Evolutionary conservation across 139 green algal genomes (phyloP), one percentile per base, ranked within the genome.

Genomic region (Coccomyxa sp.): DNA sequence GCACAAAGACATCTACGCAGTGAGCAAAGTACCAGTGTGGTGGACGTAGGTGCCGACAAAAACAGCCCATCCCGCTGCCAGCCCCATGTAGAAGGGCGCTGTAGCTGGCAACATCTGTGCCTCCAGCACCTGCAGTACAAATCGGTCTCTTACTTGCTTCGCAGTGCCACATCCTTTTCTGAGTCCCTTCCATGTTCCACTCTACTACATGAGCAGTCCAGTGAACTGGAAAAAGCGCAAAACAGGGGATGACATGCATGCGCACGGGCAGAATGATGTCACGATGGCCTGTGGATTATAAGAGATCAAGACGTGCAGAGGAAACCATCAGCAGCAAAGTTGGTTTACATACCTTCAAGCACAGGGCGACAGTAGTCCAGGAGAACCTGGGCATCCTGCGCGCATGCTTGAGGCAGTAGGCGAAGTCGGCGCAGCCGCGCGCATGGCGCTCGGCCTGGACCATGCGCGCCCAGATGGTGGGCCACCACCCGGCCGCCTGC

Each of bases 371-470:
- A n/a, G 71, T 77, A 3, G 23, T 77, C 71, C 71, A 77, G 71
- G 71, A 77, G 71, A 77, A 77, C 23, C 14, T 15, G 28, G 71
- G 71, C 71, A 77, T 77, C 10, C 27, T 38, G 71, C 71, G 71
- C 16, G 57, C 51, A 21, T 68, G 45, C 80, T 84, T 75, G 67
- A 89, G n/a, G 30, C 82, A 74, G 71, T 89, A 89, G 13, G 86
- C 86, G 0, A 84, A 85, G 80, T 89, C 86, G 13, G 86, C 86
- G 18, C 87, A 85, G 66, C 86, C 86, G 18, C 86, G 80, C 76
- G 86, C 86, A 83, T 89, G 86, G 57, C 86, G 86, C 83, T 89
- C 86, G 38, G 86, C 86, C 80, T 89, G 82, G 60, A 86, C 12
- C 71, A 84, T 83, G n/a, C 87, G 82, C 38, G 87, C 87, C 79